Base-by-base conservation (phyloP, 805 yeast genomes). In the Metschnikowia continentalis region DNA sequence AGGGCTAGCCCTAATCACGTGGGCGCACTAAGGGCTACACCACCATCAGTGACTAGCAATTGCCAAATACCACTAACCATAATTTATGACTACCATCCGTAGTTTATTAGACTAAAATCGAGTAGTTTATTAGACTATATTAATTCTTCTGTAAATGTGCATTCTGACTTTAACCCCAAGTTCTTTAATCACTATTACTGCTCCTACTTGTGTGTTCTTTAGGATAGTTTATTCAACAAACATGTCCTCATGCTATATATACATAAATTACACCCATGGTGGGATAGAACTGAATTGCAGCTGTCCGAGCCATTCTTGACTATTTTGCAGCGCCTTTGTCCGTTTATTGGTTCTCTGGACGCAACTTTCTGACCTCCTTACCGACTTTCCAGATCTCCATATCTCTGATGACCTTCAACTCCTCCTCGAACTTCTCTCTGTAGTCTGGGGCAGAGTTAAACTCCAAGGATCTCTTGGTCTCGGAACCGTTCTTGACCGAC, bases 301-400 rank as follows among this genome's bases (percentile, higher is more conserved):
- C 55, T 54, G 62, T 59, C 62, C 54, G 61, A 70, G 76, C 68
- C 77, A 62, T 72, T 72, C 76, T 49, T 46, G 49, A 62, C 71
- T 75, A 71, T 68, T 65, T 52, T 22, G 52, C 46, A 46, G 54
- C 54, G 46, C 19, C 32, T 10, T 22, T 32, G 48, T 43, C 46
- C 39, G 40, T 37, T 78, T 88, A 91, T 75, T 86, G 83, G 94
- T 94, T 92, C 82, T 94, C 99, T 69, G 99, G 99, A 80, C 99
- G 91, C 75, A 94, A 86, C 80, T 94, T 94, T 86, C 99, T 92
- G 63, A 94, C 99, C 82, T 94, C 98, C 82, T 92, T 92, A 72
- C 99, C 99, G 65, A 94, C 99, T 71, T 75, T 88, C 99, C 99
- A 94, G 92, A 94, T 94, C 83, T 94, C 99, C 87, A 94, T 90